These are phyloP conservation scores for Auriscalpium vulgare DNA, from an alignment of 768 basidiomycete genomes.

Conservation along the genomic window DNA sequence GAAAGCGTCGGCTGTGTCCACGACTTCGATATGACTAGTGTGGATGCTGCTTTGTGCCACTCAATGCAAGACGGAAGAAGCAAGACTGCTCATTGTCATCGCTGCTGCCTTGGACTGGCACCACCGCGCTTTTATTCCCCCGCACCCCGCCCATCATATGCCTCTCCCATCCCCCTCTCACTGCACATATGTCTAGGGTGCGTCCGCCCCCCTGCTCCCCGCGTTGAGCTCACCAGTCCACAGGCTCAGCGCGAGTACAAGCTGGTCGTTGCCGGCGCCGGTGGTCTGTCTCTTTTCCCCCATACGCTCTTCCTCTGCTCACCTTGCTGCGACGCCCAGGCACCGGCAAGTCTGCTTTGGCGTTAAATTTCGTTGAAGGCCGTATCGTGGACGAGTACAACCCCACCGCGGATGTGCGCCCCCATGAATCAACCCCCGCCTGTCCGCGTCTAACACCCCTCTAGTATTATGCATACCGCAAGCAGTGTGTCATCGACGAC, in stretches of 20 bases:
- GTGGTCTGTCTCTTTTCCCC: constrained; percentile 48
- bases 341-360: constrained; percentile 85
- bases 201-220: too few species aligned
- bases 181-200: too few species aligned
- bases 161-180: too few species aligned
- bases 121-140: too few species aligned
- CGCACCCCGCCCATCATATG: too few species aligned
- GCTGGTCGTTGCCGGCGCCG: constrained; percentile 96
- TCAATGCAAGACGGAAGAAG: too few species aligned
- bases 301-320: neutral
- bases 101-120: too few species aligned
- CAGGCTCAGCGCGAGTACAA: constrained; percentile 73
- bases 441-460: neutral
- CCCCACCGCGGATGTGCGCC: constrained; percentile 72
- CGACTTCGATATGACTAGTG: too few species aligned
- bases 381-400: constrained; percentile 91
- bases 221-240: too few species aligned
- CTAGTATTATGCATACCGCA: constrained; percentile 81
- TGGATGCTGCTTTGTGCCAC: too few species aligned
- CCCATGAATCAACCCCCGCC: neutral
- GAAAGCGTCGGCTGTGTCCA: too few species aligned
- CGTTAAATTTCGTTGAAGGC: constrained; percentile 96
- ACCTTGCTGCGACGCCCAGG: constrained; percentile 22
- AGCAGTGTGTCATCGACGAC: constrained; percentile 96
- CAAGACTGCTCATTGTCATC: too few species aligned